phyloP scores from a whole-genome alignment of 208 protist species.

The Leptomonas seymouri region DNA sequence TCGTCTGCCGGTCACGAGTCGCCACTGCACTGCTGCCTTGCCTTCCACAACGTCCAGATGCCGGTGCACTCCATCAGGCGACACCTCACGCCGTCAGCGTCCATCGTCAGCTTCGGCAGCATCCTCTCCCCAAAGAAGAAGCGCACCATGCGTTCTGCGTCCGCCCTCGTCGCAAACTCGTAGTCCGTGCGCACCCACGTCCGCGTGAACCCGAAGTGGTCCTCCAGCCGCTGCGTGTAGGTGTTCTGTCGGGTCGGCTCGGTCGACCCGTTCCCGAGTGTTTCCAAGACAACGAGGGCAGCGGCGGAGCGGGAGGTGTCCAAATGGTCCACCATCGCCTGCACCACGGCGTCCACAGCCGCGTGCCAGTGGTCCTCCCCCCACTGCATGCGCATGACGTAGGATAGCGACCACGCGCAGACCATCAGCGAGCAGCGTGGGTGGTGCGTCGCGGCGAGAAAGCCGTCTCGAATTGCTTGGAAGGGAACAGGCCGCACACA shows the following conservation, averaged over 20 bases:
- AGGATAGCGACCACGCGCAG: slow-evolving; percentile 87
- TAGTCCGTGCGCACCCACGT: slow-evolving; percentile 87
- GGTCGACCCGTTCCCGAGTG: slow-evolving; percentile 62
- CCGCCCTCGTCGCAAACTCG: slow-evolving; percentile 50
- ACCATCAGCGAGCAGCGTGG: slow-evolving; percentile 56
- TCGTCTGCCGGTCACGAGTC: too few species aligned
- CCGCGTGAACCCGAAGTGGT: slow-evolving; percentile 54
- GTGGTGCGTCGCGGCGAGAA: slow-evolving; percentile 44
- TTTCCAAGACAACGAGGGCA: slow-evolving; percentile 80
- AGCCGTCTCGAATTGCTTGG: slow-evolving; percentile 40
- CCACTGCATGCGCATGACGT: slow-evolving; percentile 83
- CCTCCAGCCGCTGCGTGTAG: slow-evolving; percentile 62
- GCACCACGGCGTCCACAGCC: slow-evolving; percentile 52
- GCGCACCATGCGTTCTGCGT: slow-evolving; percentile 60
- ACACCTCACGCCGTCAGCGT: slow-evolving; percentile 2
- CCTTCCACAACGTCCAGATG: slow-evolving; percentile 77
- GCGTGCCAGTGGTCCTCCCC: slow-evolving; percentile 67
- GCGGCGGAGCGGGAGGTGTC: slow-evolving; percentile 41
- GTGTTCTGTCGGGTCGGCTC: slow-evolving; percentile 73
- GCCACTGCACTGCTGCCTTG: slow-evolving; percentile 7
- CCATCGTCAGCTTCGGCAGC: slow-evolving; percentile 22
- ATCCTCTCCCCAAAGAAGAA: slow-evolving; percentile 82
- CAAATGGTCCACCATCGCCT: slow-evolving; percentile 37
- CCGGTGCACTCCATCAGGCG: slow-evolving; percentile 82
- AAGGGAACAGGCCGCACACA: slow-evolving; percentile 62